Base-by-base conservation (phyloP, 495 filamentous ascomycete genomes). In the Penicillium maclennaniae region DNA sequence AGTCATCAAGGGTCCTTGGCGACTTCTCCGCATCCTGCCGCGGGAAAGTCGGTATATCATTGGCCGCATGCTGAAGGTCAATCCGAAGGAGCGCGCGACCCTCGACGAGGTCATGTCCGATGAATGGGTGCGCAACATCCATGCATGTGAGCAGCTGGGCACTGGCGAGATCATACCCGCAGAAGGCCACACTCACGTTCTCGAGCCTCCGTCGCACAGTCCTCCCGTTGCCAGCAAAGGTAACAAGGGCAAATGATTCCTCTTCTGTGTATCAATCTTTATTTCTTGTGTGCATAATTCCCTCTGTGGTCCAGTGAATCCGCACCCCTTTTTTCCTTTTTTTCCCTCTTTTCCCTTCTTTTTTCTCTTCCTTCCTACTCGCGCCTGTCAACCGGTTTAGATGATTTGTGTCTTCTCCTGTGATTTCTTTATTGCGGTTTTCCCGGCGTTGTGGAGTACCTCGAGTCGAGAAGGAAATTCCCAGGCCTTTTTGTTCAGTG, bases 1-100 rank as follows among this genome's bases (percentile, higher is more conserved):
- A 59, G 81, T 91, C 3, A 89, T 97, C 61, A 91, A 90, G 62
- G 93, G 93, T 0, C 95, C 95, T 10, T 95, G 92, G 87, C 84
- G 93, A 37, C 79, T 98, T 51, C 79, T 98, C n/a, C 83, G 93
- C 45, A 79, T 97, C 7, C 80, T 98, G 4, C 93, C 93, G 8
- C 81, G 93, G 54, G 93, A 97, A 71, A 95, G 83, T 48, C 78
- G 93, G 26, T 83, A 89, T 60, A 89, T 98, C 53, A 91, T 98
- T 47, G 87, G 88, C 20, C 81, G 88, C 39, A 98, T 98, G 93
- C 78, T 98, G 44, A 91, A 95, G 60, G 75, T 96, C 38, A 83
- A 93, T 59, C 91, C 93, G 5, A 88, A 83, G 58, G 85, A 87
- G 50, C 81, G 93, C 38, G 95, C 90, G 6, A 90, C 79, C 6